These are phyloP conservation scores for Primulina huaijiensis DNA, from an alignment of 257 asterid species.

Conservation along the genomic window DNA sequence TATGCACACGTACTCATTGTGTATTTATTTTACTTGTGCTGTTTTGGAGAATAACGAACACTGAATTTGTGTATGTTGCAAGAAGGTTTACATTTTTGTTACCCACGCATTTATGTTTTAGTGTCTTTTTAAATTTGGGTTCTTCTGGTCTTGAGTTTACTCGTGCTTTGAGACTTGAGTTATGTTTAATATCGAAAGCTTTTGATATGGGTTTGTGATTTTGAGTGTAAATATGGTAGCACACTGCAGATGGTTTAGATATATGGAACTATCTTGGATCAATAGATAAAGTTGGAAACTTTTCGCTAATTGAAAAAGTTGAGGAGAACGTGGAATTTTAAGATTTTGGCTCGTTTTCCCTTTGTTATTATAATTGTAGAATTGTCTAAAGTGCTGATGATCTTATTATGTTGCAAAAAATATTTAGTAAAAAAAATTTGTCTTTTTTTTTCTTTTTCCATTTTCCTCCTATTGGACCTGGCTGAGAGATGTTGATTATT, in stretches of 20 bases:
- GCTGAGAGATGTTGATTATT: constrained; percentile 23
- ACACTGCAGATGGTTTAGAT: neutral
- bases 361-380: neutral
- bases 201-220: constrained; percentile 6
- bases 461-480: constrained; percentile 7
- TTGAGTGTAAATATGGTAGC: neutral
- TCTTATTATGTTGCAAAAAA: constrained; percentile 10
- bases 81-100: neutral
- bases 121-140: neutral
- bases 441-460: neutral
- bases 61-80: neutral
- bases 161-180: neutral
- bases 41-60: no score
- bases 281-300: constrained; percentile 2
- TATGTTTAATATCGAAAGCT: neutral
- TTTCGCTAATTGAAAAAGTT: neutral
- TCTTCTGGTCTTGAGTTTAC: no score
- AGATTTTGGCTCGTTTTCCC: neutral
- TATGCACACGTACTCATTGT: neutral
- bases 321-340: neutral
- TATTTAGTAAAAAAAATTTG: neutral
- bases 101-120: neutral
- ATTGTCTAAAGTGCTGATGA: neutral
- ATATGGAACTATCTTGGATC: constrained; percentile 1
- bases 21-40: no score